Base-by-base conservation (phyloP, 169 alveolate genomes). In the Babesia ovata region DNA sequence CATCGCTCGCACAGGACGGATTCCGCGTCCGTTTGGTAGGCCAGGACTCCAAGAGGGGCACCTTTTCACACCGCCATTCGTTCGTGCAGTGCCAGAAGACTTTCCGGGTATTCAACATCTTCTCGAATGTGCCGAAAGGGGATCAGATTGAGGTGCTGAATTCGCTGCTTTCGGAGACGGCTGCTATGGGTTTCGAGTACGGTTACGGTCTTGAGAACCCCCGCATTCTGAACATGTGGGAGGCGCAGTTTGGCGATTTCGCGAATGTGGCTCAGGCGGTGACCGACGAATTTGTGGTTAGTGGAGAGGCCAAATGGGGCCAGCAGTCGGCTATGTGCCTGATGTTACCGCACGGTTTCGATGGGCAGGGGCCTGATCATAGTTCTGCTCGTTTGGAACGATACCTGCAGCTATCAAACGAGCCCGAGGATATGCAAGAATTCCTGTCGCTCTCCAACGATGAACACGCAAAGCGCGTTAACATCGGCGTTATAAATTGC, bases 321-420 rank as follows among this genome's bases (percentile, higher is more conserved):
- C 91, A 91, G 53, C 91, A 90, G 44, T 76, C 93, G 33, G 97
- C 98, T 17, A 75, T 96, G 26, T 91, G 86, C 17, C 76, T 95
- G 88, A 83, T 95, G 39, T 86, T 96, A 49, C 99, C 99, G 28
- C 99, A 96, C 85, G 99, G 99, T 29, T 95, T 90, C 82, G 99
- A 96, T 74, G 99, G 99, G 4, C 94, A 95, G 74, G 99, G 99
- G 7, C 98, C 98, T n/a, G 99, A 96, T 75, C 99, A 96, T 75
- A 94, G 98, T 12, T 94, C 97, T 26, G 97, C 95, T 16, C 69
- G 97, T 17, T 79, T 95, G 50, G 94, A 93, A 90, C 71, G 97
- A 24, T 86, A 95, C 86, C 79, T 95, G 75, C 94, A 95, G 85
- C 70, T 93, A 39, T 70, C 92, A 76, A 81, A 88, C 85, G 92